Evolutionary conservation across 1,139 yeast species (phyloP).

Genomic region (Candida gigantensis): DNA sequence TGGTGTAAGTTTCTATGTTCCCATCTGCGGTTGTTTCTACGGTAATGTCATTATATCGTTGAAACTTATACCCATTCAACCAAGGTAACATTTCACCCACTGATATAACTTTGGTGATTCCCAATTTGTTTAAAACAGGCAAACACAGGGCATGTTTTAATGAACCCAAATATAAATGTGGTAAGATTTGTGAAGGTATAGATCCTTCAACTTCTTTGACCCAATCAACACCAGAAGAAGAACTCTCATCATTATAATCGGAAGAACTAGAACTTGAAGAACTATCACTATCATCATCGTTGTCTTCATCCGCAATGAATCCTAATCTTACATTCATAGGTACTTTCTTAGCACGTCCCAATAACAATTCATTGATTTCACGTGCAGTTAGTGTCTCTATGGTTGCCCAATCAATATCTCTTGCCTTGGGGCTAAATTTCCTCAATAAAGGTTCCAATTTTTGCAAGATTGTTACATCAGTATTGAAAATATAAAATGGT

Average conservation of each 20-base stretch:
- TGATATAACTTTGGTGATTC: constrained; percentile 74
- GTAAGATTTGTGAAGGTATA: constrained; percentile 72
- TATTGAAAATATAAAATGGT: constrained; percentile 80
- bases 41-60: constrained; percentile 25
- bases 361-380: constrained; percentile 38
- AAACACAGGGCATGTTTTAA: constrained; percentile 78
- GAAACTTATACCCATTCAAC: constrained; percentile 38
- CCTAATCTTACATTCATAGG: constrained; percentile 18
- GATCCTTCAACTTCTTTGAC: constrained; percentile 56
- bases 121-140: constrained; percentile 61
- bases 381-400: constrained; percentile 30
- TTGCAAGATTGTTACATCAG: constrained; percentile 66
- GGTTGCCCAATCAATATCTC: constrained; percentile 21
- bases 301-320: constrained; percentile 9
- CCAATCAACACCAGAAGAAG: constrained; percentile 27
- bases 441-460: constrained; percentile 64
- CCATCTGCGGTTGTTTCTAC: constrained; percentile 30
- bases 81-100: constrained; percentile 87
- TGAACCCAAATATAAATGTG: constrained; percentile 86
- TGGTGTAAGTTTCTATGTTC: constrained; percentile 33
- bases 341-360: constrained; percentile 19
- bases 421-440: constrained; percentile 50
- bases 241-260: constrained; percentile 10
- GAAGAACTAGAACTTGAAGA: constrained; percentile 3
- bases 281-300: constrained; percentile 4